phyloP scores from a whole-genome alignment of 2,329 filamentous ascomycete genomes.

The Cladosporium sp. region DNA sequence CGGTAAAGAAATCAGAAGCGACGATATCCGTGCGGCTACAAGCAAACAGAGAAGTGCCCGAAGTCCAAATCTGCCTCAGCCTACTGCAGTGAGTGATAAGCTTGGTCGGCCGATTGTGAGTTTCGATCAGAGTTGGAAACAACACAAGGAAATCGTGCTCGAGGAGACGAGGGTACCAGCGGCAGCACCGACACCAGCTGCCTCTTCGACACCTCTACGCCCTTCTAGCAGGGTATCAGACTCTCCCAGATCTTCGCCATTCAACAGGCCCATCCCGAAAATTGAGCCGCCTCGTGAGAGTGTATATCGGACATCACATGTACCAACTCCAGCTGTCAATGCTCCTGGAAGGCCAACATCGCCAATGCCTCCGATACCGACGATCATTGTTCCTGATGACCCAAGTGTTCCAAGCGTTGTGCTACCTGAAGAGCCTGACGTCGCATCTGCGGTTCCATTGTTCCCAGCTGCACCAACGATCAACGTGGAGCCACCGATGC shows the following conservation, averaged over 20 bases:
- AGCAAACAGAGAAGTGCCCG: constrained; percentile 85
- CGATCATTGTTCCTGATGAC: constrained; percentile 24
- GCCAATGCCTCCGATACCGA: constrained; percentile 26
- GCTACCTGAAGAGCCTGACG: constrained; percentile 31
- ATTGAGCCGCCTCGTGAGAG: constrained; percentile 26
- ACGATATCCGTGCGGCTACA: constrained; percentile 87
- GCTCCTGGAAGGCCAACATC: neutral
- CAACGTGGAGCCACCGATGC: constrained; percentile 25
- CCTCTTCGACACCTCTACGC: constrained; percentile 3
- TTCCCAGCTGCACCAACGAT: constrained; percentile 24
- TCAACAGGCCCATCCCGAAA: constrained; percentile 24
- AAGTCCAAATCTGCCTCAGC: constrained; percentile 82
- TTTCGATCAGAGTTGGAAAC: constrained; percentile 82
- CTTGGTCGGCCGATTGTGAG: constrained; percentile 94
- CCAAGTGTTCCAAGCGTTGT: constrained; percentile 5
- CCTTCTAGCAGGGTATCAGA: constrained; percentile 1
- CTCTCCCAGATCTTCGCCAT: constrained; percentile 10
- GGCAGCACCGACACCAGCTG: constrained; percentile 23
- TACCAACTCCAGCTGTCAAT: neutral
- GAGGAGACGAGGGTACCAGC: constrained; percentile 50
- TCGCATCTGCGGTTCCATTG: constrained; percentile 7
- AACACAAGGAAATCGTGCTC: constrained; percentile 68
- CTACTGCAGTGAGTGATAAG: constrained; percentile 85
- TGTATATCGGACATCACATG: neutral
- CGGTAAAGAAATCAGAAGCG: constrained; percentile 77